Conservation (phyloP, 495 filamentous ascomycete genomes). For the Thermochaetoides thermophila region DNA sequence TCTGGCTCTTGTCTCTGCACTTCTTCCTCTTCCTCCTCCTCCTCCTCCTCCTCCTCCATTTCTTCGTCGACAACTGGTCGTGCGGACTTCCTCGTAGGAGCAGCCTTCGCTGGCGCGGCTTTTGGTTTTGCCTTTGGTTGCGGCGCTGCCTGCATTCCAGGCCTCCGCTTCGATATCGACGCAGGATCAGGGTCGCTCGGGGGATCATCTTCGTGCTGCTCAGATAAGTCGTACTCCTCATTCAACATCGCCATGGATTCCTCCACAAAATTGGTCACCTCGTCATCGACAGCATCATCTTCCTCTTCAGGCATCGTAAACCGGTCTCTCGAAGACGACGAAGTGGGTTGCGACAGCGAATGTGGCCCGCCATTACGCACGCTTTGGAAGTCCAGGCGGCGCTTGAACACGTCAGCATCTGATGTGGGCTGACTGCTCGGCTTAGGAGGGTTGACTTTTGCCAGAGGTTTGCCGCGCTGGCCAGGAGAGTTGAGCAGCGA, state of each 20-base stretch:
- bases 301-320: too few relatives aligned
- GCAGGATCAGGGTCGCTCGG: too few relatives aligned
- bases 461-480: too few relatives aligned
- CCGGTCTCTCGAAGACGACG: too few relatives aligned
- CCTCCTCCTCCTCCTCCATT: conserved; percentile 3
- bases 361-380: conserved; percentile 8
- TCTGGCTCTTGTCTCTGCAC: conserved; percentile 2
- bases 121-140: conserved; percentile 8
- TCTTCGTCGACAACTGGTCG: conserved; percentile 1
- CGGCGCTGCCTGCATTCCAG: conserved; percentile 1
- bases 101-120: background rate
- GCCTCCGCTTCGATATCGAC: conserved; percentile 5
- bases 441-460: too few relatives aligned
- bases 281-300: conserved; percentile 9
- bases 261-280: conserved; percentile 13
- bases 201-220: conserved; percentile 16
- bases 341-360: conserved; percentile 12
- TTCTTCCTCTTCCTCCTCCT: conserved; percentile 7
- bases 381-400: conserved; percentile 28
- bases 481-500: conserved; percentile 41
- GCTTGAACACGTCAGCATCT: conserved; percentile 9
- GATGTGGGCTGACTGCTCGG: conserved; percentile 10
- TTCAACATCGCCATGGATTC: conserved; percentile 26
- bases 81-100: conserved; percentile 4
- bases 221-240: conserved; percentile 13